Base-by-base conservation (phyloP, 176 grass and related monocot genomes). In the Triticum dicoccoides region DNA sequence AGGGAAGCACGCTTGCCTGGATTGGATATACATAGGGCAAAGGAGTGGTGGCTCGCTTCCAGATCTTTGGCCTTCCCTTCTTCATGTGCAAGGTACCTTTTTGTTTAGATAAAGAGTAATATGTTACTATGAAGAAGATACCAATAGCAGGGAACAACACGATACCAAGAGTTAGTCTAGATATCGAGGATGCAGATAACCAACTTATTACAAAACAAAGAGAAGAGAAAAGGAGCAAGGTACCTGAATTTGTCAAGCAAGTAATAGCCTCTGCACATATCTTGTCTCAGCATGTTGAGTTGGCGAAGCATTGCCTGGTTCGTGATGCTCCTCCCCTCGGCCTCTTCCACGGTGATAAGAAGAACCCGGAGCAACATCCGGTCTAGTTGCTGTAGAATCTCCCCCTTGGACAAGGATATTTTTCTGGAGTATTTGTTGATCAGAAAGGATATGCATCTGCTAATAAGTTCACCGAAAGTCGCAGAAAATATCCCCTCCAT, bases 361-460 rank as follows among this genome's bases (percentile, higher is more conserved):
- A 58, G 61, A 1, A 58, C 10, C 25, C 58, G 70, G 37, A 84
- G 82, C 10, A 84, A 27, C 15, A 61, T 17, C 2, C 5, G 9
- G 5, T 75, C 69, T 8, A 84, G 69, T 8, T 11, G 3, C 8
- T 14, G 23, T 11, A 84, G 38, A 9, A 17, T 63, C 44, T 78
- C 73, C 8, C 12, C 30, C n/a, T 18, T 42, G 30, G 58, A 65
- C 11, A 14, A 18, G 10, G 17, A 11, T 20, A 34, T 2, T 1
- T 0, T 2, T 0, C 2, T 41, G 5, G n/a, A 18, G 25, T 61
- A 73, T 25, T 21, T 83, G 68, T 73, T 13, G 69, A 83, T 83
- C 35, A 83, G 24, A 23, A 83, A 83, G 15, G 69, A 74, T 59
- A 83, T 1, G 23, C 34, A 73, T 83, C 69, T 83, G 5, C 34